phyloP scores from a whole-genome alignment of 352 stramenopile species.

The Bremia lactucae region DNA sequence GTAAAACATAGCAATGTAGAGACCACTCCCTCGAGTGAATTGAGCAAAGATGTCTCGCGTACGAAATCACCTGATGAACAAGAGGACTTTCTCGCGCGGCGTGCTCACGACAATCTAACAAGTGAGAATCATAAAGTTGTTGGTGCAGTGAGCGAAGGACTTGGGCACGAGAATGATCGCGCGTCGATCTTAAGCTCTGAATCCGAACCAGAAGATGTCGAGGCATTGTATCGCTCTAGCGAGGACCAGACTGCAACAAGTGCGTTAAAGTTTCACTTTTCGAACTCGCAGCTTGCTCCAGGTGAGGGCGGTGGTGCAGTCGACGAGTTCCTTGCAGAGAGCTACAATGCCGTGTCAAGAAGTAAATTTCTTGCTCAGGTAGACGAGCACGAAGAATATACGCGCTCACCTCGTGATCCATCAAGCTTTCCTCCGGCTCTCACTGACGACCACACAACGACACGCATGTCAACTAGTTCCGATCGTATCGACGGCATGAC shows the following conservation, averaged over 20 bases:
- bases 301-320: slow-evolving; percentile 12
- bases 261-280: slow-evolving; percentile 6
- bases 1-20: too few species aligned
- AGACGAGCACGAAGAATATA: slow-evolving; percentile 13
- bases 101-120: too few species aligned
- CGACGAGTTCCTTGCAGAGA: slow-evolving; percentile 20
- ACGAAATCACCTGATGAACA: too few species aligned
- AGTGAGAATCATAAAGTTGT: too few species aligned
- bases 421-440: slow-evolving; percentile 8
- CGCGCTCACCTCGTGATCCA: slow-evolving; percentile 8
- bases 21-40: too few species aligned
- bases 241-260: slow-evolving; percentile 10
- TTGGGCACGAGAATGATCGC: slow-evolving; percentile 4
- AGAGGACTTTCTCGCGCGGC: too few species aligned
- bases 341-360: slow-evolving; percentile 1
- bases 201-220: slow-evolving; percentile 8
- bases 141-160: too few species aligned
- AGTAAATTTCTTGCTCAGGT: slow-evolving; percentile 11
- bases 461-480: slow-evolving; percentile 14
- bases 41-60: too few species aligned
- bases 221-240: slow-evolving; percentile 2
- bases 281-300: slow-evolving; percentile 16
- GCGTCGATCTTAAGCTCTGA: slow-evolving; percentile 5
- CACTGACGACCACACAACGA: slow-evolving; percentile 11
- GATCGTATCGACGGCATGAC: slow-evolving; percentile 13